These are phyloP conservation scores for Allomyces macrogynus DNA, from an alignment of 192 early-diverging fungal genomes.

Conservation along the genomic window DNA sequence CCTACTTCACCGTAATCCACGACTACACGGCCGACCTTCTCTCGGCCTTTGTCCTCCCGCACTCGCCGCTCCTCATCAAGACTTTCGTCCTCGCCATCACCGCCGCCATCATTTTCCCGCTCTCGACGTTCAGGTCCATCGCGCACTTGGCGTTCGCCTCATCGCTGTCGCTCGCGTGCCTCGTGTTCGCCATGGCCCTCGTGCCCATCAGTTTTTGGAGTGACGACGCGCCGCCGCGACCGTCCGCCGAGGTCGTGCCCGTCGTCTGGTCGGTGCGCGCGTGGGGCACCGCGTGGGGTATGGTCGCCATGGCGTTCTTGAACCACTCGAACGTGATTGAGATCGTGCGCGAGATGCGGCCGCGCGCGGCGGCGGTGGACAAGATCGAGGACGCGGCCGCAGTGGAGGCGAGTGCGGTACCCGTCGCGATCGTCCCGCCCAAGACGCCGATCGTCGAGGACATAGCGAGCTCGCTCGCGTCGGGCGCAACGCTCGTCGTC, in stretches of 20 bases:
- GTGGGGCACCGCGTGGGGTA: neutral
- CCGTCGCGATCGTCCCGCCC: neutral
- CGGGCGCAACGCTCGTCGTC: no score
- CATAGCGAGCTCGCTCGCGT: no score
- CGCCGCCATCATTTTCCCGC: neutral
- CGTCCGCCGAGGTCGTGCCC: neutral
- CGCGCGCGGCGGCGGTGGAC: neutral
- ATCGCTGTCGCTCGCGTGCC: neutral
- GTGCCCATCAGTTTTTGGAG: neutral
- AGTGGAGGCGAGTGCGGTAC: neutral
- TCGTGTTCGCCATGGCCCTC: neutral
- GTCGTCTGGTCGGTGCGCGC: neutral
- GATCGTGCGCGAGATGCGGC: neutral
- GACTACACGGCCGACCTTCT: neutral
- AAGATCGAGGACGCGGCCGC: neutral
- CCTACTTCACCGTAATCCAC: neutral
- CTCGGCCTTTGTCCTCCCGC: neutral
- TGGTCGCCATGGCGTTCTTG: neutral
- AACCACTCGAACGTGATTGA: slow-evolving; percentile 1
- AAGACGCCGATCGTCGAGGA: no score
- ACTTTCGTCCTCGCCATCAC: neutral
- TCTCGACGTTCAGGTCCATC: neutral
- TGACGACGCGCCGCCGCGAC: neutral
- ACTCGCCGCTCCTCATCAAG: neutral
- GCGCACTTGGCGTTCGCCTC: neutral